A percentile compares a stretch with the other conserved stretches of the same genome.
These are phyloP conservation scores for Phytophthora tubulina DNA, from an alignment of 352 stramenopile species.

Conservation along the genomic window DNA sequence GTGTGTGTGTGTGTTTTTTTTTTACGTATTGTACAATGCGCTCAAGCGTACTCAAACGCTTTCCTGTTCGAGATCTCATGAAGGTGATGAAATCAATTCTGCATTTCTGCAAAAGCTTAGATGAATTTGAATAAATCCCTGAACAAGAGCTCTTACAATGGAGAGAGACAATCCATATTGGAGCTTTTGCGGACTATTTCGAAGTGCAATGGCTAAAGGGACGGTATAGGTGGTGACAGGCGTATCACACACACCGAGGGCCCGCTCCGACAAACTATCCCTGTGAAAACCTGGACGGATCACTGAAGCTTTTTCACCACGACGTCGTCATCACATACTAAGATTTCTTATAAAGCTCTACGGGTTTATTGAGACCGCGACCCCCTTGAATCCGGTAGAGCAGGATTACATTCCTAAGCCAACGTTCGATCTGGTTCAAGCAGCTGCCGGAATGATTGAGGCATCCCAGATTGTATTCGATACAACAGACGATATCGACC, in stretches of 20 bases:
- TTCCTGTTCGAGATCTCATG: background rate
- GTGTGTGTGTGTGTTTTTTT: background rate
- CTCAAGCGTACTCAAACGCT: background rate
- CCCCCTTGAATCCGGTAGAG: no score
- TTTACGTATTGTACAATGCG: conserved; percentile 2
- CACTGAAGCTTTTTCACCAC: no score
- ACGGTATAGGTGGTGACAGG: background rate
- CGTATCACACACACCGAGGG: background rate
- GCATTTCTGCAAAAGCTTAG: no score
- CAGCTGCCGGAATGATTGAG: no score
- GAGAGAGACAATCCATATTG: background rate
- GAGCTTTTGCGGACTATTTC: background rate
- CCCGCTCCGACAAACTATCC: background rate
- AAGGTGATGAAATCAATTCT: no score
- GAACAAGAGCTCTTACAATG: background rate
- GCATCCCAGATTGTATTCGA: no score
- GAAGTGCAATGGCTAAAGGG: background rate
- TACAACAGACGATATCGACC: no score
- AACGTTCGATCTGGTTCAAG: no score
- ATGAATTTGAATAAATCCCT: background rate
- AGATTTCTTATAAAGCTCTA: no score
- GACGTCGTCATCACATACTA: no score
- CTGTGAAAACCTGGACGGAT: background rate
- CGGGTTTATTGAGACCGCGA: no score
- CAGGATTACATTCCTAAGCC: no score